phyloP scores from a whole-genome alignment of 768 basidiomycete species.

The Hypholoma sublateritium region DNA sequence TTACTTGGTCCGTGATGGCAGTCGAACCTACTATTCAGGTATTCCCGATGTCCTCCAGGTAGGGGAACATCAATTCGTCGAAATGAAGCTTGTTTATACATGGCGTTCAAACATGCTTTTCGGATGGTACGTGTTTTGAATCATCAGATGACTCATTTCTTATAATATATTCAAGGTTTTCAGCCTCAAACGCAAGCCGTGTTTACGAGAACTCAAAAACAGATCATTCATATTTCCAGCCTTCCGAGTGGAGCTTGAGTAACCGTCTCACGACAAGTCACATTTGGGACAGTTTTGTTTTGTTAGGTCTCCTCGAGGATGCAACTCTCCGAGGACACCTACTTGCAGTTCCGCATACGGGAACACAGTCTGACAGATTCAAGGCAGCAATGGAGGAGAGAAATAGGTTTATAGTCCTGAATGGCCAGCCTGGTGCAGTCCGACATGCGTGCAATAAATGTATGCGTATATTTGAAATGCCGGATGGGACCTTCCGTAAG shows the following conservation, averaged over 20 bases:
- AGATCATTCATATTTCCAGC: conserved; percentile 7
- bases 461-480: conserved; percentile 12
- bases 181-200: too few relatives aligned
- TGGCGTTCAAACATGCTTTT: neutral
- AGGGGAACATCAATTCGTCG: neutral
- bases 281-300: conserved; percentile 30
- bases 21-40: neutral
- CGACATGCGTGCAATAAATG: conserved; percentile 26
- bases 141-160: neutral
- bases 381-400: conserved; percentile 22
- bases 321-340: neutral
- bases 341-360: conserved; percentile 26
- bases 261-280: conserved; percentile 22
- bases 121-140: neutral
- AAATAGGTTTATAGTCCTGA: conserved; percentile 19
- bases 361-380: conserved; percentile 23
- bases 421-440: conserved; percentile 25
- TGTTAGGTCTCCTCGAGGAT: conserved; percentile 25
- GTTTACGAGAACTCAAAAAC: neutral
- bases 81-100: neutral
- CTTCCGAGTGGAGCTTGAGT: conserved; percentile 21
- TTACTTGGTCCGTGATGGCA: neutral
- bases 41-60: neutral
- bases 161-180: too few relatives aligned
- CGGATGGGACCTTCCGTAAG: neutral